Base-by-base conservation (phyloP, 2,329 filamentous ascomycete genomes). In the Phyllosticta citrichinensis region DNA sequence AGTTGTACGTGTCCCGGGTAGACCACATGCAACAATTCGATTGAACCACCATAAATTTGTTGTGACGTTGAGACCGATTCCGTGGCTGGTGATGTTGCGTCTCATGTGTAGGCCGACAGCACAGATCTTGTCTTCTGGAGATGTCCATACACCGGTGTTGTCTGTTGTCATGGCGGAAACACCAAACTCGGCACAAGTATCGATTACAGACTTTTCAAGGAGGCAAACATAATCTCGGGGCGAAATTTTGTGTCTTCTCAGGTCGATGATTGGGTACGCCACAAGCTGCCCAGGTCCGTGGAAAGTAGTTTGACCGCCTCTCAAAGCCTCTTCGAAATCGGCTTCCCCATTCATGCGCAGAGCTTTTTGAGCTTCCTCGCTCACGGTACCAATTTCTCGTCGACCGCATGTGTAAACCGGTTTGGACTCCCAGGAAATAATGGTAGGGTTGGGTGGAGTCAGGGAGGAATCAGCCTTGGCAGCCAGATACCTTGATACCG, bases 201-300 rank as follows among this genome's bases (percentile, higher is more conserved):
- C 80, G 50, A 91, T 87, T 0, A 95, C 87, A 0, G 84, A 85
- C 63, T 85, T 80, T 72, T 99, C 92, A 1, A 99, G 80, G 33
- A 91, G 74, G 40, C 84, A 81, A 5, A 96, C 87, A 74, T 96
- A 96, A 63, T 83, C 83, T 19, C 89, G 79, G 12, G 94, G 87
- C 4, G 83, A 86, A 20, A 94, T 77, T 0, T 77, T 75, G 65
- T 91, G 82, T 11, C 82, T 80, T 60, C 83, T 84, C 61, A 97
- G 81, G 72, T 96, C 91, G n/a, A 96, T 73, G 57, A 97, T 84
- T 2, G 93, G 91, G 79, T 96, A 99, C n/a, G 92, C 84, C 40
- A 97, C 89, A 56, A 96, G 76, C 73, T 99, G 94, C 0, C 93
- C 93, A 0, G 93, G 94, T 0, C 93, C 94, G 72, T 99, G 94